These are phyloP conservation scores for Colletotrichum theobromicola DNA, from an alignment of 2,329 filamentous ascomycete species.

Conservation along the genomic window DNA sequence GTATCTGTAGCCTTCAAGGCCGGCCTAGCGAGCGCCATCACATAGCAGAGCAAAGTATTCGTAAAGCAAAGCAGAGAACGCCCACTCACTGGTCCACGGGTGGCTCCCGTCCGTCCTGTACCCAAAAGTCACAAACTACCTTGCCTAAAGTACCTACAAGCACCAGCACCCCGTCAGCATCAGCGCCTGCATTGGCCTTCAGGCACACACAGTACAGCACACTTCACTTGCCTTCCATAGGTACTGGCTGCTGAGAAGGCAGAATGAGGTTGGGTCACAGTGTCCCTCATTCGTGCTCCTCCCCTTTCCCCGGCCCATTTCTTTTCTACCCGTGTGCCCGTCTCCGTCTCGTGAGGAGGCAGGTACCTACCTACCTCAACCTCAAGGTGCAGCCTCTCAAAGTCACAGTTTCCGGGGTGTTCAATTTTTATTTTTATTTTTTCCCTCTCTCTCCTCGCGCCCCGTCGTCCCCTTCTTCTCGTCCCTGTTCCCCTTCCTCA, in stretches of 20 bases:
- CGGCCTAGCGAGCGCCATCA: not conserved
- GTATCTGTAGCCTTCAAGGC: not conserved
- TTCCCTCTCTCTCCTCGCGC: not conserved
- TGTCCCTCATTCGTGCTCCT: not conserved
- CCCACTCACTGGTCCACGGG: not conserved
- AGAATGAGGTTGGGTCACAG: too few relatives aligned
- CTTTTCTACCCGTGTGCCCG: not conserved
- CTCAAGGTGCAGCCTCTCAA: not conserved
- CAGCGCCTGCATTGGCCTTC: not conserved
- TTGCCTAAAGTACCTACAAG: not conserved
- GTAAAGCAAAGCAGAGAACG: not conserved
- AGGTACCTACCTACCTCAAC: not conserved
- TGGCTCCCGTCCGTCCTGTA: not conserved
- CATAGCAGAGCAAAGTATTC: not conserved
- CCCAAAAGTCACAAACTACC: not conserved
- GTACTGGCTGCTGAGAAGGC: not conserved
- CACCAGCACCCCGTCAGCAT: not conserved
- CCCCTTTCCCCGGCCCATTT: slow-evolving; percentile 11
- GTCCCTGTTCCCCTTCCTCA: not conserved
- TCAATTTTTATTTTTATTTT: not conserved
- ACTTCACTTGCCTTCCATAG: too few relatives aligned
- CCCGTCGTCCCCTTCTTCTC: not conserved
- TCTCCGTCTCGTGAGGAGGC: not conserved
- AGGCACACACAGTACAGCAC: not conserved
- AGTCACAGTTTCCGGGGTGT: not conserved